Evolutionary conservation across 176 grass and related monocot genomes (phyloP), one percentile per base, ranked within the genome.

Genomic region (Thinopyrum elongatum): DNA sequence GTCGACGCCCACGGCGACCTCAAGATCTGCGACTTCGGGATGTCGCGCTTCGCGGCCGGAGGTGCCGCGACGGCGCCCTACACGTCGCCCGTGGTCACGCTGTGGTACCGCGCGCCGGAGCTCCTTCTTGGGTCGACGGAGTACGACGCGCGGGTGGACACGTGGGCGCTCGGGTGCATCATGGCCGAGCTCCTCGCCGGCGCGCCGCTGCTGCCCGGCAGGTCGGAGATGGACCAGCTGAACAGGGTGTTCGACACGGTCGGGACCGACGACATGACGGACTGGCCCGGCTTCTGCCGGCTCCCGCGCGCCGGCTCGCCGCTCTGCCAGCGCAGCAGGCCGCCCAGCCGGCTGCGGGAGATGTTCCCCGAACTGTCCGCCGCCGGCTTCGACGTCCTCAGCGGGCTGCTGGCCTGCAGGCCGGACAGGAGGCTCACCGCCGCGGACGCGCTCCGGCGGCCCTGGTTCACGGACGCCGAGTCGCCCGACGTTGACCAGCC

Each of bases 21-120:
- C 33, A 91, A 91, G 64, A 91, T 91, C 67, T 91, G 85, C 10
- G 89, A 91, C 63, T 91, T 91, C 61, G 85, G 85, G 1, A 57
- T 70, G 55, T 89, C 87, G 35, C 70, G 89, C 65, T 27, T 16
- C 41, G 16, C 31, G 0, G 4, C 4, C 70, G 4, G 0, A 0
- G 2, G 30, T 10, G 2, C 41, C 2, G 22, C 19, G 46, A 17
- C 72, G 63, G 13, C 8, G 34, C 39, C 70, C 11, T 92, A 79
- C 87, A 89, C 90, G 19, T 73, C 78, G 66, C 28, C 62, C 2
- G 78, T 92, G 8, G 87, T 83, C 12, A 85, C 90, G 16, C 51
- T 78, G 23, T 89, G 70, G 77, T 92, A 86, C 65, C 79, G 87
- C 57, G 82, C 86, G 15, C 86, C 90, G 55, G 86, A 91, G 86